Percentiles rank a stretch among this genome's conserved stretches.
These are phyloP conservation scores for Diutina mesorugosa DNA, from an alignment of 1,139 yeast genomes.

Conservation along the genomic window DNA sequence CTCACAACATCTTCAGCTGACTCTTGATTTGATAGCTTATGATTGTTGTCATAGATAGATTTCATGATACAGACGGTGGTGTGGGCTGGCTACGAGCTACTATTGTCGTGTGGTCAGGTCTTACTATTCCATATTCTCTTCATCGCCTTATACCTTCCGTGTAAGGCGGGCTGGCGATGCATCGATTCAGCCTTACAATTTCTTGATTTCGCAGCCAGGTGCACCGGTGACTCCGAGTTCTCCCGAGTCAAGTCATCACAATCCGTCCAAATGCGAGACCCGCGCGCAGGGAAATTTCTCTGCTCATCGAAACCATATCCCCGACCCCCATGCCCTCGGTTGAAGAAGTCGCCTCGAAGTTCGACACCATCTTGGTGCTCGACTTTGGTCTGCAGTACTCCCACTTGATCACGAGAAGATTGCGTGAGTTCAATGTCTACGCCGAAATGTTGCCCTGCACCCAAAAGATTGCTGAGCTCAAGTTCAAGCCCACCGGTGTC, in stretches of 20 bases:
- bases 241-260: neutral
- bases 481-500: slow-evolving; percentile 94
- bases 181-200: too few species aligned
- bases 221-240: neutral
- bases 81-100: too few species aligned
- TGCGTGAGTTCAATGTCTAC: slow-evolving; percentile 94
- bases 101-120: too few species aligned
- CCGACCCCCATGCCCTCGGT: slow-evolving; percentile 2
- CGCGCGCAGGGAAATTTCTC: neutral
- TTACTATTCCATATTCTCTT: too few species aligned
- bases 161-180: too few species aligned
- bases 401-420: slow-evolving; percentile 91
- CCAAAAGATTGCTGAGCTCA: slow-evolving; percentile 81
- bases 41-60: too few species aligned
- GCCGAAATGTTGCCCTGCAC: slow-evolving; percentile 99
- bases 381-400: slow-evolving; percentile 99
- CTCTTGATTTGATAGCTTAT: too few species aligned
- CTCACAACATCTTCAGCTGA: too few species aligned
- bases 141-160: too few species aligned
- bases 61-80: too few species aligned
- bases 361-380: slow-evolving; percentile 92
- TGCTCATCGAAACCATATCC: slow-evolving; percentile 4
- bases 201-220: neutral
- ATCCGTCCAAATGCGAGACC: neutral
- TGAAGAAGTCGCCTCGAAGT: slow-evolving; percentile 58